A percentile compares a stretch with the other conserved stretches of the same genome.
Conservation (phyloP, 495 filamentous ascomycete species). For the Penicillium antarcticum region DNA sequence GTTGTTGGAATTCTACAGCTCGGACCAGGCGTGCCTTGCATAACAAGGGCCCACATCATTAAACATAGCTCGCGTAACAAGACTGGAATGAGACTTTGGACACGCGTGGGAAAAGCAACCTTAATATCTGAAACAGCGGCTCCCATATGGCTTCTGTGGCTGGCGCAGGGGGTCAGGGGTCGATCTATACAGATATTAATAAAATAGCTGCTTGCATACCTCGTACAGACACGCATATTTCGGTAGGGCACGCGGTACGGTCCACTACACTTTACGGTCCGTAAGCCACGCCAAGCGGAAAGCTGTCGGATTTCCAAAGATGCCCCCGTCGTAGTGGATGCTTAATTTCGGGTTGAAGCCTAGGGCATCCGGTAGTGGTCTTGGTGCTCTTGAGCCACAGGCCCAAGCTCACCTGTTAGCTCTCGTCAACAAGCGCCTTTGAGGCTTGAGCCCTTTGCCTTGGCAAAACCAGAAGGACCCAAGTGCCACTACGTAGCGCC, state of each 20-base stretch:
- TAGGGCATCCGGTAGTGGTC: too few relatives aligned
- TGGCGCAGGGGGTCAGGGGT: background rate
- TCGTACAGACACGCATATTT: slow-evolving; percentile 8
- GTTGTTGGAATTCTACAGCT: slow-evolving; percentile 27
- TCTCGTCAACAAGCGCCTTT: background rate
- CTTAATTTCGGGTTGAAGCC: too few relatives aligned
- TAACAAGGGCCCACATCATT: slow-evolving; percentile 21
- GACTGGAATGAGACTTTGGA: slow-evolving; percentile 12
- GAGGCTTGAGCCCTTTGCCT: too few relatives aligned
- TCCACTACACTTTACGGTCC: slow-evolving; percentile 2
- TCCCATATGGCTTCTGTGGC: slow-evolving; percentile 25
- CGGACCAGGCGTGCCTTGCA: slow-evolving; percentile 36
- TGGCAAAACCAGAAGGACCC: too few relatives aligned
- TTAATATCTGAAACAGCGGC: slow-evolving; percentile 24
- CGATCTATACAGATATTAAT: background rate
- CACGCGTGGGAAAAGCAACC: slow-evolving; percentile 25
- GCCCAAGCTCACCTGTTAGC: background rate
- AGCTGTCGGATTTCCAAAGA: background rate
- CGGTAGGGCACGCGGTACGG: slow-evolving; percentile 7
- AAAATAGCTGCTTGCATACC: background rate
- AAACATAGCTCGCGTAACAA: slow-evolving; percentile 22
- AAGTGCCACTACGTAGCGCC: background rate
- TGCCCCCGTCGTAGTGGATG: too few relatives aligned
- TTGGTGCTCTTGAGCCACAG: too few relatives aligned
- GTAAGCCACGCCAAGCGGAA: background rate